Percentiles rank a stretch among this genome's conserved stretches.
Evolutionary conservation across 108 stramenopile species (phyloP).

Genomic region (Fistulifera pelliculosa): DNA sequence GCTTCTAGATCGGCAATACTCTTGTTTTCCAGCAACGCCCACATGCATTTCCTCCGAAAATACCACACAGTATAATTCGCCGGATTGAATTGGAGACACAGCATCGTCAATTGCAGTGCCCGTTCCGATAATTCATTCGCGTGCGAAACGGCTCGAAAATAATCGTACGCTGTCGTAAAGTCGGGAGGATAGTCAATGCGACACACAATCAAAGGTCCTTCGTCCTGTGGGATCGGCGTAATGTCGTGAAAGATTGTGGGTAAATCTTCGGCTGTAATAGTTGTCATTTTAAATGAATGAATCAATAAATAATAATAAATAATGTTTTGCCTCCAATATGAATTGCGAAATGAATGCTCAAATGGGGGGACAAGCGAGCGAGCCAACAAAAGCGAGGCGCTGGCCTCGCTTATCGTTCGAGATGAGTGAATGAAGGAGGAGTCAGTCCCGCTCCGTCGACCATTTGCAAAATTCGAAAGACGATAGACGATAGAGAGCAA

Average conservation of each 20-base stretch:
- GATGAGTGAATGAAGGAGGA: too few relatives aligned
- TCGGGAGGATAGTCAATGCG: slow-evolving; percentile 78
- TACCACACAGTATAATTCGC: slow-evolving; percentile 98
- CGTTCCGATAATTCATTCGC: slow-evolving; percentile 65
- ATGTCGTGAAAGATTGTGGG: slow-evolving; percentile 53
- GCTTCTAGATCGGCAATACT: neutral
- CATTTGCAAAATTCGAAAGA: too few relatives aligned
- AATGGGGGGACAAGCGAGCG: too few relatives aligned
- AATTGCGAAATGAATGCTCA: too few relatives aligned
- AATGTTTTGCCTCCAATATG: too few relatives aligned
- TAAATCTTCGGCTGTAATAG: too few relatives aligned
- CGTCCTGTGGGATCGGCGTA: slow-evolving; percentile 83
- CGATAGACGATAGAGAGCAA: too few relatives aligned
- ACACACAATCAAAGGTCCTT: slow-evolving; percentile 83
- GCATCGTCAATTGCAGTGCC: slow-evolving; percentile 68
- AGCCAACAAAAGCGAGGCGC: too few relatives aligned
- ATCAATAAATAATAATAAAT: too few relatives aligned
- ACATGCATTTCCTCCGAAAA: slow-evolving; percentile 74
- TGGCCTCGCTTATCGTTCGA: too few relatives aligned
- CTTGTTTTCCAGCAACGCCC: neutral
- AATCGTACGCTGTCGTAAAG: slow-evolving; percentile 74
- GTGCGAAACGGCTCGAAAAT: slow-evolving; percentile 75
- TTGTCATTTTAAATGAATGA: too few relatives aligned
- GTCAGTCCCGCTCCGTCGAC: too few relatives aligned
- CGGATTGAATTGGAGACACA: slow-evolving; percentile 82